Evolutionary conservation across 331 rosid genomes (phyloP), one percentile per base, ranked within the genome.

Genomic region (Acacia concinna): DNA sequence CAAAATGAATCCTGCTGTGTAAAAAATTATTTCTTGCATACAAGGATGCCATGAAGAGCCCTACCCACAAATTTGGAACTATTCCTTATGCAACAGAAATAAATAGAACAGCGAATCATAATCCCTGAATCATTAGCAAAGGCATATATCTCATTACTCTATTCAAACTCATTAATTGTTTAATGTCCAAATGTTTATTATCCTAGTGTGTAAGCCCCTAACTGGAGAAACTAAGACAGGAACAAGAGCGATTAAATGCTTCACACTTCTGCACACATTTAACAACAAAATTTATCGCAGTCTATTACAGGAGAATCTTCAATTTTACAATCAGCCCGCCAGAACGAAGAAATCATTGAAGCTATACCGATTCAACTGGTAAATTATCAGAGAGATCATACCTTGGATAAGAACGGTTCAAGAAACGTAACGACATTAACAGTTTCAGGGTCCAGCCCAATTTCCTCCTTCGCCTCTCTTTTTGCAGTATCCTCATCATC

Each of bases 391-490:
- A 78, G 1, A 74, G 27, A 59, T 18, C 66, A 80, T 81, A 95
- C 99, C 99, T 95, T 95, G 2, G 97, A 90, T 82, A 95, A 85
- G 74, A 95, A 95, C 21, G 97, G 99, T 75, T 95, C 94, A 78
- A 95, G 99, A 77, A 85, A 85, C 43, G 97, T 87, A 13, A 93
- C 97, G 66, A 92, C 88, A 77, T 90, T 75, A 10, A 95, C 97
- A 51, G 86, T 94, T 25, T 86, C 77, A 11, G 99, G 99, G 81
- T 90, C 97, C 88, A 95, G 79, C 47, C 97, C 98, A 79, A 95
- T 95, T 79, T 95, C 99, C 86, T 95, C 99, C 23, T 74, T 44
- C 20, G 99, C 99, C 84, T 95, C 99, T 79, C 99, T 90, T 43
- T 85, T 88, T 4, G 99, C 99, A 10, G 99, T 93, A 43, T 88